Evolutionary conservation across 768 basidiomycete species (phyloP), one percentile per base, ranked within the genome.

Genomic region (Rhizopogon rudus): DNA sequence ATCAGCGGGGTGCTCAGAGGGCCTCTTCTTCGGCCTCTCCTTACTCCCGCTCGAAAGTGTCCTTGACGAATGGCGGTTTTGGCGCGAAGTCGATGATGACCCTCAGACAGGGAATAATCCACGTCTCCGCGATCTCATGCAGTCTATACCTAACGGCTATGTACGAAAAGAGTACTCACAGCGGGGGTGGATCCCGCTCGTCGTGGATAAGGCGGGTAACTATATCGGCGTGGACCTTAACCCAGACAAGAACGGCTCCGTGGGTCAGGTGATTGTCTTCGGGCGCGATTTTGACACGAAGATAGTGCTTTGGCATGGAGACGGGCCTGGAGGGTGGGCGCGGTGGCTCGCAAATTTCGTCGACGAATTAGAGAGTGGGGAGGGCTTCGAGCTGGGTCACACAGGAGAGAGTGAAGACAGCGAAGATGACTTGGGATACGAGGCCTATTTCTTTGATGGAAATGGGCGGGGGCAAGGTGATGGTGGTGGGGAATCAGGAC

Each of bases 271-370:
- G 45, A 97, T 99, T 55, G 87, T 98, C 48, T 99, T 98, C 68
- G 97, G 97, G n/a, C 83, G 97, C 50, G 97, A 98, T 67, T 98
- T 98, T 70, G 97, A 99, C 71, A 89, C 93, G 10, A 99, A 99
- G 67, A 91, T 97, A 39, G 95, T 98, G 41, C 76, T 98, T 44
- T 98, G 88, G 86, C 78, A 81, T 51, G 97, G 97, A 7, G 93
- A 98, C 55, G 93, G 94, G 7, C 79, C 81, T 14, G 85, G 81
- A 9, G 97, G 96, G 4, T 99, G 97, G 96, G 97, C 92, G 37
- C 84, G 86, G 64, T 99, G 94, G 93, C 73, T 98, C 51, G 86
- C 93, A 5, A 78, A 77, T 53, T 98, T 98, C 63, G 93, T 84
- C 1, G 96, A 98, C 29, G 94, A 98, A 48, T 70, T 99, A 20